These are phyloP conservation scores for Beauveria brongniartii DNA, from an alignment of 2,329 filamentous ascomycete genomes.

Conservation along the genomic window DNA sequence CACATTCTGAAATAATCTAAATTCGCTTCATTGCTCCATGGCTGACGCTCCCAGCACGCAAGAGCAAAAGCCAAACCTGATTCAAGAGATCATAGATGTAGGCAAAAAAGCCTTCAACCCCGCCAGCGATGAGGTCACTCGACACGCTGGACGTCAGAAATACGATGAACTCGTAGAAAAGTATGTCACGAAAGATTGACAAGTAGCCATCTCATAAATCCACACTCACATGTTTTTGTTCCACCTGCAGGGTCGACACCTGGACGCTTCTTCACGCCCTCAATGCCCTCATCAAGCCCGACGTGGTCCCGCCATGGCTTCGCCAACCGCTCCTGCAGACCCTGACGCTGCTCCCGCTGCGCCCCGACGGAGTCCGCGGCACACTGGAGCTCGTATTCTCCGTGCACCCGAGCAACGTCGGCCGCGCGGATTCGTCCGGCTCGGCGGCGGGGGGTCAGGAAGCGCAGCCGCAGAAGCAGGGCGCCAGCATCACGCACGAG, in stretches of 20 bases:
- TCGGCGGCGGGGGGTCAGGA: slow-evolving; percentile 32
- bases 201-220: not conserved
- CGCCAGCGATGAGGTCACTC: slow-evolving; percentile 23
- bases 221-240: not conserved
- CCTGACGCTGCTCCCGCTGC: slow-evolving; percentile 53
- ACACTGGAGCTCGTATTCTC: slow-evolving; percentile 65
- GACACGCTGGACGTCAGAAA: slow-evolving; percentile 27
- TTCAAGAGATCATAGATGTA: slow-evolving; percentile 28
- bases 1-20: not conserved
- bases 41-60: slow-evolving; percentile 17
- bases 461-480: slow-evolving; percentile 42
- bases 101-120: slow-evolving; percentile 44
- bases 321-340: slow-evolving; percentile 46
- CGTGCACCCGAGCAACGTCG: slow-evolving; percentile 49
- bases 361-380: slow-evolving; percentile 55
- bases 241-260: slow-evolving; percentile 25
- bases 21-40: slow-evolving; percentile 15
- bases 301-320: slow-evolving; percentile 51
- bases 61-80: slow-evolving; percentile 21
- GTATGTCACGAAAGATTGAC: slow-evolving; percentile 24
- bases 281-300: slow-evolving; percentile 56
- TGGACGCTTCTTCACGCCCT: slow-evolving; percentile 52
- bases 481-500: slow-evolving; percentile 59
- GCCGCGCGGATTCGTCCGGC: slow-evolving; percentile 31
- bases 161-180: slow-evolving; percentile 41